A percentile compares a stretch with the other conserved stretches of the same genome.
Evolutionary conservation across 1,284 basidiomycete species (phyloP).

Genomic region (Ganoderma leucocontextum): DNA sequence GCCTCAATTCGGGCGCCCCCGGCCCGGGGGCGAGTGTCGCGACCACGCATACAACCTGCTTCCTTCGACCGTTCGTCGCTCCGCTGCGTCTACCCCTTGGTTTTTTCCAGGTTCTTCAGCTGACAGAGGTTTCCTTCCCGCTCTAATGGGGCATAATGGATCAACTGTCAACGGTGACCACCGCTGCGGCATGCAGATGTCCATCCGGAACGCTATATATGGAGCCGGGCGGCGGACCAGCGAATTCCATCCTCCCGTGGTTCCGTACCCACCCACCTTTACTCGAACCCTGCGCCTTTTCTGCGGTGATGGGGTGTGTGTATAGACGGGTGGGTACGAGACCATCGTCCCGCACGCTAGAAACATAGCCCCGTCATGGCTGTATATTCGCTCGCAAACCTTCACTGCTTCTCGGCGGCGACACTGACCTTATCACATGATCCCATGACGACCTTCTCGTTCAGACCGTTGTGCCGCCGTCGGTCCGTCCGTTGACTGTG

Average conservation of each 20-base stretch:
- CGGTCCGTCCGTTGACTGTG: constrained; percentile 20
- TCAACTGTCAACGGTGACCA: background rate
- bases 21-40: background rate
- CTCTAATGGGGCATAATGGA: background rate
- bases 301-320: background rate
- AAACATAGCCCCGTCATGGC: background rate
- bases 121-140: background rate
- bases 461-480: constrained; percentile 1
- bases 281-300: background rate
- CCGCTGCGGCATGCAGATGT: background rate
- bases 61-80: background rate
- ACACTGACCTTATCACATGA: background rate
- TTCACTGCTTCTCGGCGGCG: background rate
- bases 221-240: background rate
- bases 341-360: background rate
- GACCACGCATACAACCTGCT: background rate
- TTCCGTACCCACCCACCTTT: background rate
- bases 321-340: background rate
- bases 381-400: background rate
- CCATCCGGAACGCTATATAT: background rate
- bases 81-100: background rate
- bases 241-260: background rate
- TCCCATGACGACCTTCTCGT: background rate
- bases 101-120: background rate
- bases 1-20: background rate